These are phyloP conservation scores for Microbotryum scabiosae DNA, from an alignment of 1,284 basidiomycete genomes.

Conservation along the genomic window DNA sequence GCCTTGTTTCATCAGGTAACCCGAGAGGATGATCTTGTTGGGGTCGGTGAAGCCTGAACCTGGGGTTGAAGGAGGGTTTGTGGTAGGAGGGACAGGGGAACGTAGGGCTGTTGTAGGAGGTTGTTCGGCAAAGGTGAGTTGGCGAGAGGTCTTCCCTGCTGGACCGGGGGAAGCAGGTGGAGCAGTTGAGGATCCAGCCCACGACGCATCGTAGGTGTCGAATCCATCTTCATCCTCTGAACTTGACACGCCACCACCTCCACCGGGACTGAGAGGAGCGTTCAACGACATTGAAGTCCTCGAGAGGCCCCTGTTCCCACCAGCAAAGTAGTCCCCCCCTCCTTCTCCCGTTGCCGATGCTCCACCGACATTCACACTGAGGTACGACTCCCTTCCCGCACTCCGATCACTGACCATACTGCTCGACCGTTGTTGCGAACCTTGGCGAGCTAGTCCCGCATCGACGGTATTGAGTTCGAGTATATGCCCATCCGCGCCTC, in stretches of 20 bases:
- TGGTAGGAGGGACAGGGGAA: not conserved
- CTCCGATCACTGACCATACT: not conserved
- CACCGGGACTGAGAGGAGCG: constrained; percentile 36
- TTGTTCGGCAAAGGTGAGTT: too few relatives aligned
- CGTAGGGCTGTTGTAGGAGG: not conserved
- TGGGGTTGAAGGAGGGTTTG: not conserved
- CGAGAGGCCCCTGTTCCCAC: too few relatives aligned
- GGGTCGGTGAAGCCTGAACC: constrained; percentile 12
- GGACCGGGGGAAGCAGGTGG: not conserved
- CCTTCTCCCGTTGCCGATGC: not conserved
- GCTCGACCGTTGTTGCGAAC: not conserved
- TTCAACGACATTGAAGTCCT: not conserved
- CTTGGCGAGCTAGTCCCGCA: not conserved
- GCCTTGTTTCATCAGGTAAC: constrained; percentile 96
- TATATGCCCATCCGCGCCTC: not conserved
- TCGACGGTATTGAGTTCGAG: constrained; percentile 1
- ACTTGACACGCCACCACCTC: constrained; percentile 53
- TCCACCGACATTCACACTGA: not conserved
- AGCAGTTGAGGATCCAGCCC: constrained; percentile 1
- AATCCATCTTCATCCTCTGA: constrained; percentile 34
- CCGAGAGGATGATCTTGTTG: constrained; percentile 64
- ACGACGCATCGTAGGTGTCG: constrained; percentile 10
- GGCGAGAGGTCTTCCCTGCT: not conserved
- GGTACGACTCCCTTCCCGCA: not conserved
- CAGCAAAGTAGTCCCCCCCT: not conserved